Base-by-base conservation (phyloP, 2,329 filamentous ascomycete genomes). In the Passalora sequoiae region DNA sequence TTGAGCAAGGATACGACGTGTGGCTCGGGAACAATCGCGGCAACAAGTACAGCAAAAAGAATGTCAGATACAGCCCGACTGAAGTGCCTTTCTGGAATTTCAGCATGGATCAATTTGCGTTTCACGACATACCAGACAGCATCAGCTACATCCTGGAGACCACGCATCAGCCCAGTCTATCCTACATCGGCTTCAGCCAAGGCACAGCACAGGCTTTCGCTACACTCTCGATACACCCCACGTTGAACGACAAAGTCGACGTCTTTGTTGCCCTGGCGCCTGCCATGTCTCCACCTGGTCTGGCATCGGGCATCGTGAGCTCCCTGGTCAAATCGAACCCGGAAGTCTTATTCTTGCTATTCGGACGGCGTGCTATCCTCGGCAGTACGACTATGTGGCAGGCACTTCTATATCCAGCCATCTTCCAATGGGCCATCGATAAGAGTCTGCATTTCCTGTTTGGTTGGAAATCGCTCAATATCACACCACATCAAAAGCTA, bases 11-110 rank as follows among this genome's bases (percentile, higher is more conserved):
- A 2, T 98, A 94, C 58, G 92, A 98, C 70, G 91, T 97, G 53
- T 98, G 92, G 87, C 75, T 98, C 50, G 92, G 92, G 38, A 98
- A 98, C 66, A 98, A 98, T 61, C 83, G 92, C 25, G 92, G 92
- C 38, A 98, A 98, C 75, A 98, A 98, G 64, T 98, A 98, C 69
- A 95, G 89, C 33, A 98, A 97, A 67, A 98, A 98, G 69, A 89
- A 83, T 2, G 79, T 89, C 39, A 76, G 83, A 46, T 73, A 74
- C 50, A 83, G 87, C 0, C 89, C 92, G 0, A 83, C 80, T 1
- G 83, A 85, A 2, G 70, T 76, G 27, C 74, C 79, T 10, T 98
- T 98, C 65, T 98, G 92, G 92, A 84, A 96, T 65, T 98, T 98
- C 63, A 95, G 88, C 39, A 97, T 98, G 62, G 92, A 98, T 63